These are phyloP conservation scores for Delonix regia DNA, from an alignment of 306 rosid species.

Conservation along the genomic window DNA sequence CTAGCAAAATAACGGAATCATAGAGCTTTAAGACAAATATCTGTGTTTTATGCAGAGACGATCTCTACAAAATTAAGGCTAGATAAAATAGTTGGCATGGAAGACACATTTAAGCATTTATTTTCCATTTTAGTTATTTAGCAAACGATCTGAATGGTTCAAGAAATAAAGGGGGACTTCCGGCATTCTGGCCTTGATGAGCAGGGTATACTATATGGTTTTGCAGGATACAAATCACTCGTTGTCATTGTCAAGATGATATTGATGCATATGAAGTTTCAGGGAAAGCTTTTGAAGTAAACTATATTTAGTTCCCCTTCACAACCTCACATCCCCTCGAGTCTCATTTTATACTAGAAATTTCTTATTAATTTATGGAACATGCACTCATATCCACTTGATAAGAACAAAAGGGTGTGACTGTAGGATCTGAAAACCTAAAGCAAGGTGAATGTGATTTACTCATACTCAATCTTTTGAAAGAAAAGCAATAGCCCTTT, in stretches of 20 bases:
- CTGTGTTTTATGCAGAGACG: not conserved
- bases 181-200: not conserved
- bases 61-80: constrained; percentile 24
- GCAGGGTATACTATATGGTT: not conserved
- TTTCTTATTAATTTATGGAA: not conserved
- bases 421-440: not conserved
- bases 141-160: constrained; percentile 6
- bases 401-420: not conserved
- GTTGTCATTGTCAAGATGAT: not conserved
- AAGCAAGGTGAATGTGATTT: not conserved
- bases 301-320: not conserved
- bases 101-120: not conserved
- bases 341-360: not conserved
- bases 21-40: not conserved
- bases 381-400: not conserved
- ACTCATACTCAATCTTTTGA: not conserved
- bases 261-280: not conserved
- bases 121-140: not conserved
- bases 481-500: constrained; percentile 9
- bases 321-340: not conserved
- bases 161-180: constrained; percentile 5
- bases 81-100: constrained; percentile 16
- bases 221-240: constrained; percentile 1
- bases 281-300: not conserved
- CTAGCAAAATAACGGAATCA: constrained; percentile 14